Base-by-base conservation (phyloP, 495 filamentous ascomycete species). In the Hyphodiscus hymeniophilus region DNA sequence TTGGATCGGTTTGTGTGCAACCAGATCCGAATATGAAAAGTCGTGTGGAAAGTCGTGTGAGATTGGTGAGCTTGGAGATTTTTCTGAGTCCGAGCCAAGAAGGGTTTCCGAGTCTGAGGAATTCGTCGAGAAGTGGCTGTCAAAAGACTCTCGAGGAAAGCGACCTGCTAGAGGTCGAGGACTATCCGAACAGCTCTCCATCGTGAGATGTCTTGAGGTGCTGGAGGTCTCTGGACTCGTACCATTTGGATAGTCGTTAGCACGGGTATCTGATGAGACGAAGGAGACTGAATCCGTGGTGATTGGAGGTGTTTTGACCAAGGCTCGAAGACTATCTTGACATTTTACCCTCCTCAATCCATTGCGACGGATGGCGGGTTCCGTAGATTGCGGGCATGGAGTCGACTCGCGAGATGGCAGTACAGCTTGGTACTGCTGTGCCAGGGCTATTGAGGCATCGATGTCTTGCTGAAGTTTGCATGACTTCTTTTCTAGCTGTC, bases 331-430 rank as follows among this genome's bases (percentile, higher is more conserved):
- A 35, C 46, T 50, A 8, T 53, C 15, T 17, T 53, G 56, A 13
- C 56, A 51, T 40, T 59, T 59, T 42, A 56, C 50, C 22, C 52
- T 59, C 21, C 56, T 31, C 3, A 59, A 31, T 3, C 17, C 42
- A 13, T 48, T 50, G 16, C 20, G 15, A 40, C 8, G 15, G 42
- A 42, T 28, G 32, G 34, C 8, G 15, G 30, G 7, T 17, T 39
- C 15, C 22, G 35, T 23, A 7, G 16, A 15, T 22, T n/a, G 8
- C 38, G 39, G 22, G 13, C 23, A 12, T 28, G 56, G 56, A 10
- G 52, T 59, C 18, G 45, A 42, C 7, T 38, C 16, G n/a, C 56
- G 32, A 6, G 38, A 18, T 45, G 49, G 45, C 3, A 59, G n/a
- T 15, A 52, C 7, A 17, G 42, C 30, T 32, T 50, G 45, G 30